These are phyloP conservation scores for Wakefieldia striispora DNA, from an alignment of 768 basidiomycete genomes.

Conservation along the genomic window DNA sequence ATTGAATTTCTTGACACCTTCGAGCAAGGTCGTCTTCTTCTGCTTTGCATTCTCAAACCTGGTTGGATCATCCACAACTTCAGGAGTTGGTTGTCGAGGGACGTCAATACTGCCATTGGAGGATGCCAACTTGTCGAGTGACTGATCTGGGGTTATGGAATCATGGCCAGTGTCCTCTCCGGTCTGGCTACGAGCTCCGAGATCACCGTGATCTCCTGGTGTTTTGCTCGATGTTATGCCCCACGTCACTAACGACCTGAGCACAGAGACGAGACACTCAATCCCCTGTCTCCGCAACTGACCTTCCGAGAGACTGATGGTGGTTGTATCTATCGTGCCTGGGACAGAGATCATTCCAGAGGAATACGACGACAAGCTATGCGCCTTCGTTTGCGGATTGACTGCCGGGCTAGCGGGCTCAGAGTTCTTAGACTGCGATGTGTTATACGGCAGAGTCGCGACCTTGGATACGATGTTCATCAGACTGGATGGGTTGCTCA, in stretches of 20 bases:
- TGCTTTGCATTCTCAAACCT: conserved; percentile 95
- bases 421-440: conserved; percentile 45
- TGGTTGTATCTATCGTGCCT: conserved; percentile 64
- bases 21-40: conserved; percentile 90
- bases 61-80: conserved; percentile 83
- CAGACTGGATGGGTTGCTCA: conserved; percentile 44
- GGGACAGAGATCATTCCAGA: conserved; percentile 65
- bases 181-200: conserved; percentile 42
- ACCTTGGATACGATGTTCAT: conserved; percentile 97
- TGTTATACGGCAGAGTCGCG: conserved; percentile 54
- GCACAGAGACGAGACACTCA: conserved; percentile 87
- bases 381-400: conserved; percentile 41
- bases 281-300: conserved; percentile 89
- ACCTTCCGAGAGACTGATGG: conserved; percentile 71
- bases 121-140: conserved; percentile 52
- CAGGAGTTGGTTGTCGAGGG: conserved; percentile 70
- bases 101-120: conserved; percentile 50
- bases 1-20: conserved; percentile 97
- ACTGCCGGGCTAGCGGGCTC: conserved; percentile 64
- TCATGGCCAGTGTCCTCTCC: conserved; percentile 57
- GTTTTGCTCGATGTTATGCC: conserved; percentile 53
- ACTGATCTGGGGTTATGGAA: conserved; percentile 53
- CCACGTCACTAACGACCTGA: conserved; percentile 91
- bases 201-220: conserved; percentile 36
- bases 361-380: conserved; percentile 47